Evolutionary conservation across 2,329 filamentous ascomycete species (phyloP).

Genomic region (Phoma sp.): DNA sequence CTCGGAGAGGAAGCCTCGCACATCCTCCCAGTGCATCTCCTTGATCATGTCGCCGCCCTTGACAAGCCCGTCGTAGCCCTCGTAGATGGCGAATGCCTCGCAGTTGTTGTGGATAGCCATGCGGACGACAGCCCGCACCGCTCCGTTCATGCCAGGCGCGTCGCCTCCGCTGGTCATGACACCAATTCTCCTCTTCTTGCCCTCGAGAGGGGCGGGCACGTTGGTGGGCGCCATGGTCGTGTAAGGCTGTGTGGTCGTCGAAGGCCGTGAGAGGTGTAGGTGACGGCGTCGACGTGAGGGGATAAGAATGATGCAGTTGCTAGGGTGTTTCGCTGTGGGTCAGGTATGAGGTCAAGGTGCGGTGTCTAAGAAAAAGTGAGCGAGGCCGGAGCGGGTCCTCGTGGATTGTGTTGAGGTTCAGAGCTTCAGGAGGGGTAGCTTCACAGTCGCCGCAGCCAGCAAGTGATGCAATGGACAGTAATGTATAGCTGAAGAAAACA

Average conservation of each 20-base stretch:
- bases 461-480: neutral
- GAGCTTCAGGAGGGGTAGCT: slow-evolving; percentile 26
- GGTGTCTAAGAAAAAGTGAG: slow-evolving; percentile 24
- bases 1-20: slow-evolving; percentile 91
- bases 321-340: slow-evolving; percentile 25
- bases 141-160: slow-evolving; percentile 93
- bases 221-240: slow-evolving; percentile 40
- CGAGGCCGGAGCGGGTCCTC: slow-evolving; percentile 30
- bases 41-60: slow-evolving; percentile 87
- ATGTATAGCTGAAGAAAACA: neutral
- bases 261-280: slow-evolving; percentile 10
- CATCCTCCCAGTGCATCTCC: slow-evolving; percentile 89
- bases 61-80: slow-evolving; percentile 95
- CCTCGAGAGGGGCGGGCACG: slow-evolving; percentile 47
- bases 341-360: slow-evolving; percentile 36
- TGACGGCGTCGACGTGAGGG: slow-evolving; percentile 7
- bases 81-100: slow-evolving; percentile 67
- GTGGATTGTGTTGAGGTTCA: slow-evolving; percentile 28
- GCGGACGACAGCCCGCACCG: slow-evolving; percentile 87
- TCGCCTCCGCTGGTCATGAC: slow-evolving; percentile 96
- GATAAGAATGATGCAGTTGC: slow-evolving; percentile 14
- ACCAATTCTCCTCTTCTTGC: slow-evolving; percentile 73
- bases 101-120: slow-evolving; percentile 81
- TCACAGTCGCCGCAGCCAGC: slow-evolving; percentile 1
- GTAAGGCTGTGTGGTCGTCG: slow-evolving; percentile 6